Evolutionary conservation across 306 rosid genomes (phyloP).

Genomic region (Leucaena leucocephala): DNA sequence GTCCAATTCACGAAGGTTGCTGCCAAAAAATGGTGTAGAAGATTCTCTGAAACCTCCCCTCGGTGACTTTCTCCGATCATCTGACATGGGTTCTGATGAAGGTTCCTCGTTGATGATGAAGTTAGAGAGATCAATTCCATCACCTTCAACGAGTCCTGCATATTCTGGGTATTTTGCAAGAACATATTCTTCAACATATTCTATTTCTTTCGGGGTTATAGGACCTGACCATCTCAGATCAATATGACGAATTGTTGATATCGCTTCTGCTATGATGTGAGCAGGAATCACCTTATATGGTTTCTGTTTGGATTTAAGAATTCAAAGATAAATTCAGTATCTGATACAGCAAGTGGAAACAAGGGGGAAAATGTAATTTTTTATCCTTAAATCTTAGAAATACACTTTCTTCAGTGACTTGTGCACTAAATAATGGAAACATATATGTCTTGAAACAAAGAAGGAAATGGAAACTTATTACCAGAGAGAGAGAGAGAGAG

Average conservation of each 20-base stretch:
- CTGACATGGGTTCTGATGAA: constrained; percentile 42
- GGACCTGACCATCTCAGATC: constrained; percentile 94
- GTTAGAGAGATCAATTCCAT: constrained; percentile 55
- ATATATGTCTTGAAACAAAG: not conserved
- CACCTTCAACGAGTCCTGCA: constrained; percentile 55
- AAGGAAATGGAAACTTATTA: too few species aligned
- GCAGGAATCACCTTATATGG: constrained; percentile 63
- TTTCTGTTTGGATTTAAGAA: constrained; percentile 49
- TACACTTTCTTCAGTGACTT: not conserved
- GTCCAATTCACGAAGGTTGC: constrained; percentile 75
- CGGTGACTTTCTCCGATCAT: constrained; percentile 67
- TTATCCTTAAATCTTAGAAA: not conserved
- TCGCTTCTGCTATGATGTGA: constrained; percentile 78
- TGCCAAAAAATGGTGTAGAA: constrained; percentile 53
- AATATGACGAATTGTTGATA: constrained; percentile 67
- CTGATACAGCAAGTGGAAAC: not conserved
- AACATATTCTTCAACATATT: constrained; percentile 81
- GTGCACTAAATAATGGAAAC: not conserved
- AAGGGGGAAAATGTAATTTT: not conserved
- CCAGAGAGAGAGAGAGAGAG: not conserved
- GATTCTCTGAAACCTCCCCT: constrained; percentile 59
- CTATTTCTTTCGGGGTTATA: constrained; percentile 79
- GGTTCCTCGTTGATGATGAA: constrained; percentile 71
- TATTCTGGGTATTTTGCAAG: constrained; percentile 86
- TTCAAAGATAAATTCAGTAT: not conserved